A percentile compares a stretch with the other conserved stretches of the same genome.
These are phyloP conservation scores for Ceratocystis colombiana DNA, from an alignment of 2,329 filamentous ascomycete genomes.

Conservation along the genomic window DNA sequence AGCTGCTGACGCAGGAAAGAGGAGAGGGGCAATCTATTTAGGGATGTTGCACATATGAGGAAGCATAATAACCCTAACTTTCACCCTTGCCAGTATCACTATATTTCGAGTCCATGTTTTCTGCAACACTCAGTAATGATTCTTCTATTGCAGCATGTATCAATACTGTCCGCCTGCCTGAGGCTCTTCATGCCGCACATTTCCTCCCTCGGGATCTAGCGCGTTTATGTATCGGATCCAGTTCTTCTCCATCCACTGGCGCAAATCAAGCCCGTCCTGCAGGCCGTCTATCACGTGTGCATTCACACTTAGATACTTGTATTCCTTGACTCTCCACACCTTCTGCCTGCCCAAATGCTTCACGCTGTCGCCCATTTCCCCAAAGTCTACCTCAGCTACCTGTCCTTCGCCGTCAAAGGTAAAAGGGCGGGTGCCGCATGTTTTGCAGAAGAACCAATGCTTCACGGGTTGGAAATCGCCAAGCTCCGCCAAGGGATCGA, in stretches of 20 bases:
- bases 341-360: constrained; percentile 15
- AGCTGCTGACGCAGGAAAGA: not conserved
- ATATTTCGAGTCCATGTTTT: not conserved
- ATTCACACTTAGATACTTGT: constrained; percentile 24
- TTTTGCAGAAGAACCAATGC: constrained; percentile 28
- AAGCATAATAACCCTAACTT: not conserved
- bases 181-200: constrained; percentile 24
- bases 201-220: constrained; percentile 23
- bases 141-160: constrained; percentile 1
- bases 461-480: constrained; percentile 35
- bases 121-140: not conserved
- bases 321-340: constrained; percentile 23
- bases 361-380: constrained; percentile 18
- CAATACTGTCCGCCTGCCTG: constrained; percentile 26
- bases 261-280: constrained; percentile 26
- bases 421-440: constrained; percentile 37
- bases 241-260: constrained; percentile 25
- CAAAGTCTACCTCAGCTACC: constrained; percentile 20
- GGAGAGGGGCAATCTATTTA: not conserved
- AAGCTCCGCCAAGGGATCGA: constrained; percentile 33
- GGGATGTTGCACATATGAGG: not conserved
- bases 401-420: constrained; percentile 27
- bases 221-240: constrained; percentile 26
- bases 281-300: constrained; percentile 24
- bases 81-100: not conserved